Conservation (phyloP, 768 basidiomycete species). For the Rhizopogon rudus region DNA sequence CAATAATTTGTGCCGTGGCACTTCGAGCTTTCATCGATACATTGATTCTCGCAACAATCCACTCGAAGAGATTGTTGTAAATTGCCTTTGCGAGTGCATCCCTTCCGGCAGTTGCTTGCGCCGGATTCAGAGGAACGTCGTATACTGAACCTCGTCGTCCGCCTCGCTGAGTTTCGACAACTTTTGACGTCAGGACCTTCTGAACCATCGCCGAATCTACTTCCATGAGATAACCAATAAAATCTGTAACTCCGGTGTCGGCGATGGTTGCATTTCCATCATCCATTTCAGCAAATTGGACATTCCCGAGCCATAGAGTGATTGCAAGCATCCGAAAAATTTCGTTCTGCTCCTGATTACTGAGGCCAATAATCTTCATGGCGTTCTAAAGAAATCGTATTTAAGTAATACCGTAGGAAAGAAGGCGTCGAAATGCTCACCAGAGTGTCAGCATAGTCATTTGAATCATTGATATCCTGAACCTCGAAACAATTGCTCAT, state of each 20-base stretch:
- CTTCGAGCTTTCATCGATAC: slow-evolving; percentile 90
- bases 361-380: slow-evolving; percentile 92
- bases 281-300: slow-evolving; percentile 83
- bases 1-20: slow-evolving; percentile 75
- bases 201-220: slow-evolving; percentile 73
- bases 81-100: slow-evolving; percentile 95
- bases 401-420: slow-evolving; percentile 3
- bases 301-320: slow-evolving; percentile 95
- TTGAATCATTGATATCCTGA: slow-evolving; percentile 81
- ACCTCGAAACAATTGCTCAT: slow-evolving; percentile 91
- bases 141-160: slow-evolving; percentile 95
- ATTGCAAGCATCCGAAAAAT: slow-evolving; percentile 92
- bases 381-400: slow-evolving; percentile 54
- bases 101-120: slow-evolving; percentile 84
- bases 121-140: slow-evolving; percentile 90
- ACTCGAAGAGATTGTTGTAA: slow-evolving; percentile 98
- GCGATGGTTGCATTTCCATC: slow-evolving; percentile 81
- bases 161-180: slow-evolving; percentile 91
- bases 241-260: slow-evolving; percentile 90
- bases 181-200: slow-evolving; percentile 79
- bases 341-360: slow-evolving; percentile 76
- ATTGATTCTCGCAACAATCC: slow-evolving; percentile 97
- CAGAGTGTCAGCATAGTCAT: slow-evolving; percentile 86
- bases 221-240: slow-evolving; percentile 93
- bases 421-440: slow-evolving; percentile 38